Evolutionary conservation across 169 alveolate genomes (phyloP).

Genomic region (Eimeria sp.): DNA sequence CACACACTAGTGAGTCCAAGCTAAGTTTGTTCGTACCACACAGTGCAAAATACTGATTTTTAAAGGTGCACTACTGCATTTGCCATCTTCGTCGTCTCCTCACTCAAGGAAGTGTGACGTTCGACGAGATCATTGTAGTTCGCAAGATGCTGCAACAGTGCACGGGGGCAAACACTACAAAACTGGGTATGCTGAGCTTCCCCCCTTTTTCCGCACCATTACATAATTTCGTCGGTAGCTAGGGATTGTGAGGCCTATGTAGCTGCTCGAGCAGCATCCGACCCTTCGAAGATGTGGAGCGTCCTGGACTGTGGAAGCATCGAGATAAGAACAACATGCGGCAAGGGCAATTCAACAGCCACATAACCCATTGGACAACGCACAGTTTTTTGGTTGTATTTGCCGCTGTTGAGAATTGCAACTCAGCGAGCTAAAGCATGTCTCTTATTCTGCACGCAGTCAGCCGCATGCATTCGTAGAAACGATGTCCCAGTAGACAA

Average conservation of each 20-base stretch:
- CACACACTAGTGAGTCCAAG: conserved; percentile 62
- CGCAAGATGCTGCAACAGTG: conserved; percentile 76
- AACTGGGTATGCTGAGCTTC: conserved; percentile 56
- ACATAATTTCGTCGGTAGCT: conserved; percentile 24
- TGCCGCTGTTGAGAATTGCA: conserved; percentile 10
- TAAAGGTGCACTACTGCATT: conserved; percentile 76
- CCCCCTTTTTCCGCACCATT: background rate
- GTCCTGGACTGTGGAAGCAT: conserved; percentile 54
- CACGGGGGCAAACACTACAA: conserved; percentile 55
- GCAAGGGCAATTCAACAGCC: conserved; percentile 22
- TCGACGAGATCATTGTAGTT: conserved; percentile 71
- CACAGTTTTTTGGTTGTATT: background rate
- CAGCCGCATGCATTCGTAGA: background rate
- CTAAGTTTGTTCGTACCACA: background rate
- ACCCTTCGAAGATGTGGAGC: conserved; percentile 81
- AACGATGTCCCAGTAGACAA: background rate
- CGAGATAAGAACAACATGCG: conserved; percentile 26
- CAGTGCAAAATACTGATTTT: no score
- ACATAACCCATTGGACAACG: background rate
- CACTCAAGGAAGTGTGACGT: conserved; percentile 76
- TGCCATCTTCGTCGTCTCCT: conserved; percentile 81
- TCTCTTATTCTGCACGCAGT: background rate
- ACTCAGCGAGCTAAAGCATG: background rate
- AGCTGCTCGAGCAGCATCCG: conserved; percentile 79
- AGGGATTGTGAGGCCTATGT: conserved; percentile 82